Conservation (phyloP, 179 eudicot species). For the Gypsophila paniculata region DNA sequence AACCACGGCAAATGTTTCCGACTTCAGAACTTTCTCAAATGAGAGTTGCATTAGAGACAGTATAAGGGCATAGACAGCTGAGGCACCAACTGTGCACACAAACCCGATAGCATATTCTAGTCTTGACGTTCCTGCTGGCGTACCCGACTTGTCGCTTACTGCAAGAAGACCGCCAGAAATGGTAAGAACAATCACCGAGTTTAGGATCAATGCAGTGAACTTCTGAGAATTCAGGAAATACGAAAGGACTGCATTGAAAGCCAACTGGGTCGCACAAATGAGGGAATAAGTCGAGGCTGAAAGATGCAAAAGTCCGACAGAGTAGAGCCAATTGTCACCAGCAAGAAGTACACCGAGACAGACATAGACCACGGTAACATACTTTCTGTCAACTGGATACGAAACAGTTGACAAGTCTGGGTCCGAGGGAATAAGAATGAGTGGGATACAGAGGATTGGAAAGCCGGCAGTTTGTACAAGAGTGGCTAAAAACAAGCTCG, state of each 20-base stretch:
- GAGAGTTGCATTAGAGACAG: constrained; percentile 74
- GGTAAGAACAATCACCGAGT: constrained; percentile 63
- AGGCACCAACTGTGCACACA: constrained; percentile 48
- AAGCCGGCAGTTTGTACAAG: constrained; percentile 71
- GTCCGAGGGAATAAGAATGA: constrained; percentile 43
- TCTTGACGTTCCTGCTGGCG: constrained; percentile 44
- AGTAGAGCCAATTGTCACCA: constrained; percentile 60
- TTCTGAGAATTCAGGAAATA: constrained; percentile 69
- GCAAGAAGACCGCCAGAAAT: constrained; percentile 63
- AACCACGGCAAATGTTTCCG: constrained; percentile 58
- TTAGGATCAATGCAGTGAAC: constrained; percentile 58
- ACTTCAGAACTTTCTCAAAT: constrained; percentile 60
- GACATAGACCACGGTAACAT: constrained; percentile 38
- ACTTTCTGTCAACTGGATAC: constrained; percentile 21
- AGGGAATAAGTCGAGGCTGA: constrained; percentile 82
- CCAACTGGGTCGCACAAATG: constrained; percentile 71
- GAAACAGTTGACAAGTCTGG: constrained; percentile 27
- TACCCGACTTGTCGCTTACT: constrained; percentile 39
- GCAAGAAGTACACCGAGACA: constrained; percentile 61
- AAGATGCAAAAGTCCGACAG: constrained; percentile 64
- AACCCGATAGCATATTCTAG: constrained; percentile 47
- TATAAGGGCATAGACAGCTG: constrained; percentile 62
- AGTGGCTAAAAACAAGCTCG: constrained; percentile 68
- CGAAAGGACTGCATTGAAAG: constrained; percentile 61
- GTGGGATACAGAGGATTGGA: constrained; percentile 59